These are phyloP conservation scores for Theileria annulata DNA, from an alignment of 169 alveolate genomes.

Conservation along the genomic window DNA sequence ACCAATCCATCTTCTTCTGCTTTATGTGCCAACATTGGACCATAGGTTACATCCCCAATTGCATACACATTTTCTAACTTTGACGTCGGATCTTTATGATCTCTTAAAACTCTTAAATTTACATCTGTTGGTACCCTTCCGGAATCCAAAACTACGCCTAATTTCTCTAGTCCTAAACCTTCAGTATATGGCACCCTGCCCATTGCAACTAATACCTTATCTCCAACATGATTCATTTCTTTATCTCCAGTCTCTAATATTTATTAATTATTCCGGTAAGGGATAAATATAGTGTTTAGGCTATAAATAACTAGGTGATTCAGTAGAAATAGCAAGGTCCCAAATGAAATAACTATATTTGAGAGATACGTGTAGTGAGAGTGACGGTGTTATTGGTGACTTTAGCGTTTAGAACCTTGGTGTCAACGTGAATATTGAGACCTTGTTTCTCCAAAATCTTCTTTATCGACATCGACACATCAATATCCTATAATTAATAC, in stretches of 20 bases:
- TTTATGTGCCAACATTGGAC: slow-evolving; percentile 99
- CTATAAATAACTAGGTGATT: too few relatives aligned
- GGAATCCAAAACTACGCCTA: slow-evolving; percentile 84
- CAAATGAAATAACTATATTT: background rate
- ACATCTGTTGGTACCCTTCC: slow-evolving; percentile 82
- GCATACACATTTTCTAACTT: slow-evolving; percentile 84
- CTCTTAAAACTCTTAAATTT: slow-evolving; percentile 70
- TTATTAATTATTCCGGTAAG: too few relatives aligned
- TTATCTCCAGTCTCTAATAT: slow-evolving; percentile 54
- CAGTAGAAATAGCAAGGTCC: too few relatives aligned
- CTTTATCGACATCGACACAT: slow-evolving; percentile 67
- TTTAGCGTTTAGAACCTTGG: slow-evolving; percentile 85
- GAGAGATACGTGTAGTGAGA: slow-evolving; percentile 6
- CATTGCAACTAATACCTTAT: slow-evolving; percentile 91
- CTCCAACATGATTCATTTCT: slow-evolving; percentile 70
- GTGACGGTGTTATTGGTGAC: slow-evolving; percentile 62
- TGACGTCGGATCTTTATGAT: slow-evolving; percentile 3
- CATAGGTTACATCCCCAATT: slow-evolving; percentile 96
- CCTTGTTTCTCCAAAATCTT: slow-evolving; percentile 83
- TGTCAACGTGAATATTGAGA: slow-evolving; percentile 68
- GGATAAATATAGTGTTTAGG: too few relatives aligned
- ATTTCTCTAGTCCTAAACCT: slow-evolving; percentile 87
- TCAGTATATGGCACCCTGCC: slow-evolving; percentile 95
- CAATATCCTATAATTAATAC: slow-evolving; percentile 53
- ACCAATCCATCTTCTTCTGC: slow-evolving; percentile 98